Conservation (phyloP, 345 rosid genomes). For the Salix viminalis region DNA sequence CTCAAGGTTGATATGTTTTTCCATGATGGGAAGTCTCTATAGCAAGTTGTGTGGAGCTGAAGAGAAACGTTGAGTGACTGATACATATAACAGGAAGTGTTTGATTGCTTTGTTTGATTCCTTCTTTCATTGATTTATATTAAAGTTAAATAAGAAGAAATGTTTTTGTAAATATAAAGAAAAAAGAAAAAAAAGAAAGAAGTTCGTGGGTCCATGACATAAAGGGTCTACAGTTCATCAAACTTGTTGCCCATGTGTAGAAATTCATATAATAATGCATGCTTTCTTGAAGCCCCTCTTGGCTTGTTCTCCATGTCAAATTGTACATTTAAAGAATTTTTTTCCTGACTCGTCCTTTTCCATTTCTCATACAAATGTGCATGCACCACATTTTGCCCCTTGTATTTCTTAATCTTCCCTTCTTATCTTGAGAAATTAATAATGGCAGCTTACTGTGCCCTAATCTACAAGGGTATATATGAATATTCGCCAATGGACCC, state of each 20-base stretch:
- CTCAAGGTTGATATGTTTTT: conserved; percentile 42
- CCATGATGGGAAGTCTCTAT: conserved; percentile 23
- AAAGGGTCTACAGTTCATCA: conserved; percentile 28
- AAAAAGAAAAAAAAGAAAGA: conserved; percentile 8
- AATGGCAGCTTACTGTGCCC: not conserved
- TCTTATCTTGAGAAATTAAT: not conserved
- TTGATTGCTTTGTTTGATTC: conserved; percentile 21
- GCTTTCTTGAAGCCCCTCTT: not conserved
- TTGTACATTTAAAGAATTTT: not conserved
- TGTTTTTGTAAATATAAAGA: not conserved
- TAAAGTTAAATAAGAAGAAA: not conserved
- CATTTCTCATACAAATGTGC: not conserved
- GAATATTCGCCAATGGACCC: no score
- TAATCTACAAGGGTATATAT: no score
- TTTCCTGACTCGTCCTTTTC: not conserved
- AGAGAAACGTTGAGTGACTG: conserved; percentile 27
- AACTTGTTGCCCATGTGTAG: conserved; percentile 34
- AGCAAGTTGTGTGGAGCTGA: conserved; percentile 1
- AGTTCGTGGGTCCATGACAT: conserved; percentile 21
- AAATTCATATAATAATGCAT: conserved; percentile 9
- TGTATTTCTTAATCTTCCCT: not conserved
- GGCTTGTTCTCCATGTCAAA: conserved; percentile 5
- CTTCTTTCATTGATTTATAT: conserved; percentile 5
- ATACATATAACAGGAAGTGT: conserved; percentile 17
- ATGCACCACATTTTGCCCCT: not conserved